These are phyloP conservation scores for Durio zibethinus DNA, from an alignment of 345 rosid species.

Conservation along the genomic window DNA sequence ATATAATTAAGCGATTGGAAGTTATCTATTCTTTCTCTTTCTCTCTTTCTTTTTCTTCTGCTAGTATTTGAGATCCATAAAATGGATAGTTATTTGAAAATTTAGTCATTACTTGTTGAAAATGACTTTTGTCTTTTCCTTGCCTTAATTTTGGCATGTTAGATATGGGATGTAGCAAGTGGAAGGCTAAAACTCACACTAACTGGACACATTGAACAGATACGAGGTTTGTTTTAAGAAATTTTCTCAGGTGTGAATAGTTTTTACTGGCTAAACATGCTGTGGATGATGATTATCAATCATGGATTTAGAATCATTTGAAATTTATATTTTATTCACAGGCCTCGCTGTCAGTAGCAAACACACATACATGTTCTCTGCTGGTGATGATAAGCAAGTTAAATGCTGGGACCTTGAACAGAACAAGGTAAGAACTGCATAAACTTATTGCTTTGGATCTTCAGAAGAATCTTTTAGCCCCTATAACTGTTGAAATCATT, in stretches of 20 bases:
- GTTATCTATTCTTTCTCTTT: background rate
- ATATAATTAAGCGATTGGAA: background rate
- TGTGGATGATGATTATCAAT: conserved; percentile 1
- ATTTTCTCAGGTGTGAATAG: background rate
- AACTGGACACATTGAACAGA: conserved; percentile 95
- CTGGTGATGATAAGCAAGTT: conserved; percentile 99
- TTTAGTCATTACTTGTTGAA: background rate
- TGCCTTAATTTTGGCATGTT: conserved; percentile 18
- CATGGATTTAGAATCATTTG: background rate
- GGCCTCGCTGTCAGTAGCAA: conserved; percentile 91
- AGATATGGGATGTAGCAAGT: conserved; percentile 97
- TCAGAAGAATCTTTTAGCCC: background rate
- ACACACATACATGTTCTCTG: conserved; percentile 95
- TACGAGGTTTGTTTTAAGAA: conserved; percentile 58
- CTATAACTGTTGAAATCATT: background rate
- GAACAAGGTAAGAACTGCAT: conserved; percentile 62
- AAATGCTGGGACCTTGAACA: conserved; percentile 99
- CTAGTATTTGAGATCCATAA: background rate
- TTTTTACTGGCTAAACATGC: conserved; percentile 1
- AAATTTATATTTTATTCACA: conserved; percentile 25
- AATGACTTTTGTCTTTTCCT: background rate
- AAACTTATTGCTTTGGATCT: background rate
- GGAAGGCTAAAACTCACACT: conserved; percentile 90
- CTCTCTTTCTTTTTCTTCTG: background rate
- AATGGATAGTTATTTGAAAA: background rate